Evolutionary conservation across 78 protist genomes (phyloP).

Genomic region (Pigoraptor vietnamica): DNA sequence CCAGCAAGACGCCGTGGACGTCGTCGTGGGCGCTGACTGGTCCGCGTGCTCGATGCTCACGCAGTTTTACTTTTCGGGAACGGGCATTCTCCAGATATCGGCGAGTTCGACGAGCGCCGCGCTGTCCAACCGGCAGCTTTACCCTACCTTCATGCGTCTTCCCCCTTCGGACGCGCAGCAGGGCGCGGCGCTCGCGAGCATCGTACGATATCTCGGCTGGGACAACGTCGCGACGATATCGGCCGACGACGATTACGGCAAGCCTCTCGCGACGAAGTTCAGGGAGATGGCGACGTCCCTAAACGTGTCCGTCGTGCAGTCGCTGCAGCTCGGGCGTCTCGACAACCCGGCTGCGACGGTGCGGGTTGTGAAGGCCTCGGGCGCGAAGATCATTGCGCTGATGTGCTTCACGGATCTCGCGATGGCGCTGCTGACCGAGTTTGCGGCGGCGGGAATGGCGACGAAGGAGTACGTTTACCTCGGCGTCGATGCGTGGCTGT

Average conservation of each 20-base stretch:
- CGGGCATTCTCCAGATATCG: neutral
- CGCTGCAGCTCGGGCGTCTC: neutral
- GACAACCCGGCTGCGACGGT: neutral
- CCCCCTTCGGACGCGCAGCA: neutral
- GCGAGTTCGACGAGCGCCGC: neutral
- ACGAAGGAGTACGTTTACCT: neutral
- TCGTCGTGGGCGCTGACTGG: neutral
- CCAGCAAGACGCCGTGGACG: neutral
- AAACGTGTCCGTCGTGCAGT: neutral
- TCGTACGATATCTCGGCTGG: neutral
- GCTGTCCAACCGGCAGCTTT: neutral
- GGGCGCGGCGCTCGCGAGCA: neutral
- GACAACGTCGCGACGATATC: neutral
- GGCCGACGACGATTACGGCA: neutral
- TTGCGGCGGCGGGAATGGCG: neutral
- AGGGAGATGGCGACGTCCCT: neutral
- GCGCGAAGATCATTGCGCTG: neutral
- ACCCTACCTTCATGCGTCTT: neutral
- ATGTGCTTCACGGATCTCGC: neutral
- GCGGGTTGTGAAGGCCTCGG: neutral
- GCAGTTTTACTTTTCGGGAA: neutral
- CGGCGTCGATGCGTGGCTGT: neutral
- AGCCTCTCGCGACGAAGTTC: neutral
- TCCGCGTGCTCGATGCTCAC: neutral
- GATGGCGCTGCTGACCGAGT: neutral